Conservation (phyloP, 2,329 filamentous ascomycete species). For the Arthrobotrys iridis region DNA sequence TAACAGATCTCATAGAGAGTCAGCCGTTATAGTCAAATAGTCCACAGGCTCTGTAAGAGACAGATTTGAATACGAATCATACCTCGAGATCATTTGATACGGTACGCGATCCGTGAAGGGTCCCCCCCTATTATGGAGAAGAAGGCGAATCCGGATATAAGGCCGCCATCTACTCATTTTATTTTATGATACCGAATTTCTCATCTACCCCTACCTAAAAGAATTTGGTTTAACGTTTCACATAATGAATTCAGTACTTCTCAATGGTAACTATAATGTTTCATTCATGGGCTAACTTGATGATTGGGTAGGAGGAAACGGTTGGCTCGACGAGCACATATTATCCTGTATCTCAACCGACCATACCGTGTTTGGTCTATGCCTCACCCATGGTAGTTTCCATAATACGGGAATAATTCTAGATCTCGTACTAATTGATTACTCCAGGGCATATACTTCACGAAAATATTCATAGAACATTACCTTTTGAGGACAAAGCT, state of each 20-base stretch:
- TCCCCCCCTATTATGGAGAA: background rate
- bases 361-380: background rate
- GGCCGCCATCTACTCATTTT: background rate
- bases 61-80: background rate
- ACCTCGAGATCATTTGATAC: background rate
- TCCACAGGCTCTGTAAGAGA: background rate
- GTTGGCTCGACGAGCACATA: background rate
- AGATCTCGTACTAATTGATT: background rate
- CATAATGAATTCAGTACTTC: background rate
- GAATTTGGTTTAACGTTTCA: slow-evolving; percentile 38
- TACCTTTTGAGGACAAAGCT: background rate
- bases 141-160: slow-evolving; percentile 42
- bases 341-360: background rate
- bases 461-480: background rate
- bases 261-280: slow-evolving; percentile 6
- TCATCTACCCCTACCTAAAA: slow-evolving; percentile 13
- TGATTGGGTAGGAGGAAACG: background rate
- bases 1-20: background rate
- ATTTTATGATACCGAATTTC: slow-evolving; percentile 8
- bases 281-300: slow-evolving; percentile 1
- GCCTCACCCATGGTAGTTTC: background rate
- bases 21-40: background rate
- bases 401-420: background rate
- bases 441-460: background rate
- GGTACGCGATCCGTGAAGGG: background rate